Percentiles rank a stretch among this genome's conserved stretches.
phyloP scores from a whole-genome alignment of 2,329 filamentous ascomycete genomes.

The Cladosporium cucumerinum region DNA sequence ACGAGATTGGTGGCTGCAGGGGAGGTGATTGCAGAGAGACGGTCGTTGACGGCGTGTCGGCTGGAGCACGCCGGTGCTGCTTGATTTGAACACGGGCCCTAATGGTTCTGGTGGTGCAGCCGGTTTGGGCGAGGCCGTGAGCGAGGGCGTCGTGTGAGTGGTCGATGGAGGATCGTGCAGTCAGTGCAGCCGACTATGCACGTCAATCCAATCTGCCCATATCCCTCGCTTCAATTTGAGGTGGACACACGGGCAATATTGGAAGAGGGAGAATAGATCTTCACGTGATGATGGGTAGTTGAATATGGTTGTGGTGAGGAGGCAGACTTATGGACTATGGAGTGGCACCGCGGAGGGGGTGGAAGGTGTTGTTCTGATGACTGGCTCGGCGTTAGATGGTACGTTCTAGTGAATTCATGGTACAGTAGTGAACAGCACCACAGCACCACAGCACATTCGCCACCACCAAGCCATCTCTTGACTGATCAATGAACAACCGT shows the following conservation, averaged over 20 bases:
- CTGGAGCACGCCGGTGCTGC: conserved; percentile 6
- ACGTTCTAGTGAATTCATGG: not conserved
- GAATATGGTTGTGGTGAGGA: not conserved
- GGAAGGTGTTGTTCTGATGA: not conserved
- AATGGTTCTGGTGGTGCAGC: not conserved
- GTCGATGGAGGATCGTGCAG: conserved; percentile 7
- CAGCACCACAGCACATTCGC: too few species aligned
- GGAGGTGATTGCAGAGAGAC: conserved; percentile 13
- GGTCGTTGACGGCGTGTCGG: conserved; percentile 14
- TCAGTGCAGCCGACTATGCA: conserved; percentile 13
- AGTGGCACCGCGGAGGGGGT: not conserved
- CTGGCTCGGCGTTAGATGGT: too few species aligned
- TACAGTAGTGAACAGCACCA: not conserved
- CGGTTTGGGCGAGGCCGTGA: conserved; percentile 9
- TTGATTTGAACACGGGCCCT: conserved; percentile 13
- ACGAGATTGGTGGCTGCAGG: conserved; percentile 17
- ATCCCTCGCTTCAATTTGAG: conserved; percentile 1
- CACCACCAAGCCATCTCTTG: not conserved
- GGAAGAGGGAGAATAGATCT: not conserved
- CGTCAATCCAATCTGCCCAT: conserved; percentile 13
- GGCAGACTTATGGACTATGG: not conserved
- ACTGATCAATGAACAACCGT: too few species aligned
- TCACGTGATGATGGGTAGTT: not conserved
- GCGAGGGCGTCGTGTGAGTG: conserved; percentile 3
- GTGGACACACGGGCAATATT: not conserved